Evolutionary conservation across 2,329 filamentous ascomycete genomes (phyloP).

Genomic region (Hypoxylon sp.): DNA sequence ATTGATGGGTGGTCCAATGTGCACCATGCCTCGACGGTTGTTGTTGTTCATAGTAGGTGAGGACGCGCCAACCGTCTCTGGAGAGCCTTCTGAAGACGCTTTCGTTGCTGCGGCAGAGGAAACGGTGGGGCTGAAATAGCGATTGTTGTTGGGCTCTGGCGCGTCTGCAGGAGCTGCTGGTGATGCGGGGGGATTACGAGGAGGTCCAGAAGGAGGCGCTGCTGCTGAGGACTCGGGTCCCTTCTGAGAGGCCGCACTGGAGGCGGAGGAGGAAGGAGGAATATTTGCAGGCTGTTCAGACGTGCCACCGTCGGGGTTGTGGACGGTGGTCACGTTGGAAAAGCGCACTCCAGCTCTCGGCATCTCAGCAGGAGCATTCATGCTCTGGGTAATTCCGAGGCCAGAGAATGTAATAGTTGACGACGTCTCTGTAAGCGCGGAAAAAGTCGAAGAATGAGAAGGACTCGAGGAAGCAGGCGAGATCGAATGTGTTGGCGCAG

Average conservation of each 20-base stretch:
- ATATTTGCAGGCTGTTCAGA: slow-evolving; percentile 4
- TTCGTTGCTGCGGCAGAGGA: neutral
- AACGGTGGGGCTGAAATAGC: neutral
- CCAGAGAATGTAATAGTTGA: slow-evolving; percentile 1
- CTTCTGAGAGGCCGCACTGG: neutral
- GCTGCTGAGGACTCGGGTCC: neutral
- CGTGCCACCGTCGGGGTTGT: slow-evolving; percentile 14
- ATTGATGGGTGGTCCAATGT: slow-evolving; percentile 27
- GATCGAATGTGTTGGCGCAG: neutral
- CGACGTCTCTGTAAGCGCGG: neutral
- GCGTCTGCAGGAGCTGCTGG: slow-evolving; percentile 8
- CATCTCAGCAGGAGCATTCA: neutral
- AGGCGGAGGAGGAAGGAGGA: neutral
- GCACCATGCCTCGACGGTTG: slow-evolving; percentile 2
- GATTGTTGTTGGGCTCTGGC: slow-evolving; percentile 7
- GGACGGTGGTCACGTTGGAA: slow-evolving; percentile 5
- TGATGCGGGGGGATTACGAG: slow-evolving; percentile 18
- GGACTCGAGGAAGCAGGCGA: neutral
- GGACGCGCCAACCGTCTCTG: neutral
- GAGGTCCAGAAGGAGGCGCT: slow-evolving; percentile 20
- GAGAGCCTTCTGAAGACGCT: neutral
- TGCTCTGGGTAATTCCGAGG: neutral
- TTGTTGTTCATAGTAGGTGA: neutral
- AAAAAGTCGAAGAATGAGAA: neutral
- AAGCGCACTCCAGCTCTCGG: slow-evolving; percentile 17